Conservation (phyloP, 345 rosid species). For the Eucalyptus virginea region DNA sequence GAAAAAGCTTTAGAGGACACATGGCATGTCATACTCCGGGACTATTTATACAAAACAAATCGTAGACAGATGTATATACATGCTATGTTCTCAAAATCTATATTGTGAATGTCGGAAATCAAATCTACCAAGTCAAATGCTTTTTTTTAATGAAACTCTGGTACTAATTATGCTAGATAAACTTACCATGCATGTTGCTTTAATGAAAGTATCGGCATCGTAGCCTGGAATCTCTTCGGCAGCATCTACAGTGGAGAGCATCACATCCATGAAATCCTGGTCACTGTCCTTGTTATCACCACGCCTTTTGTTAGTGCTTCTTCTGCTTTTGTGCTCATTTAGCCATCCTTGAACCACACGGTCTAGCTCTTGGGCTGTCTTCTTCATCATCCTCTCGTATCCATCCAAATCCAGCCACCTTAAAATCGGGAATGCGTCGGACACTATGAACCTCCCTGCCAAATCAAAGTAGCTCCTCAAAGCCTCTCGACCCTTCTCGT, state of each 20-base stretch:
- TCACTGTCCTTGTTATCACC: not conserved
- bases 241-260: slow-evolving; percentile 1
- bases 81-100: not conserved
- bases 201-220: slow-evolving; percentile 8
- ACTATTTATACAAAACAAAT: not conserved
- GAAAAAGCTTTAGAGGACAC: not conserved
- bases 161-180: not conserved
- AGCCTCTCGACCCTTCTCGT: not conserved
- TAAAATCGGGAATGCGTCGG: slow-evolving; percentile 14
- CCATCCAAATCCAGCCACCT: slow-evolving; percentile 23
- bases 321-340: slow-evolving; percentile 22
- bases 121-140: not conserved
- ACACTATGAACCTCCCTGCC: slow-evolving; percentile 4
- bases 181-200: slow-evolving; percentile 11
- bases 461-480: not conserved
- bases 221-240: not conserved
- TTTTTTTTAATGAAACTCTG: not conserved
- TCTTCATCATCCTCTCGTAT: slow-evolving; percentile 13
- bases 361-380: slow-evolving; percentile 6
- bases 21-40: not conserved
- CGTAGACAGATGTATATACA: not conserved
- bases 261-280: slow-evolving; percentile 20
- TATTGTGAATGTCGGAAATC: not conserved
- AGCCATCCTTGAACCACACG: slow-evolving; percentile 7
- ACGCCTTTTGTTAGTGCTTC: not conserved